phyloP scores from a whole-genome alignment of 2,329 filamentous ascomycete species.

The Eutypa lata region DNA sequence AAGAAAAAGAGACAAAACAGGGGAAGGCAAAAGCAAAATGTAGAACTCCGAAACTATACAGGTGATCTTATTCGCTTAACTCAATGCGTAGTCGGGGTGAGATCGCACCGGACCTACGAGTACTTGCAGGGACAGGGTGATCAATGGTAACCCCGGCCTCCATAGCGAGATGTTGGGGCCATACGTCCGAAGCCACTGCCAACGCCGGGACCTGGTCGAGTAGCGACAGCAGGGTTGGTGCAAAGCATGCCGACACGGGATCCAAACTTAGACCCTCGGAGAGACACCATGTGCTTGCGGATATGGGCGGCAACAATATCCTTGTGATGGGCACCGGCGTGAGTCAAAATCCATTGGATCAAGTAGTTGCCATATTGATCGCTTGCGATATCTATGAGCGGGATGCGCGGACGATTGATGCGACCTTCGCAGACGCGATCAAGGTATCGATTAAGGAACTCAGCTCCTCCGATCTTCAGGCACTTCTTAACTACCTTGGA shows the following conservation, averaged over 20 bases:
- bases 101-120: conserved; percentile 2
- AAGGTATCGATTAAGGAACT: conserved; percentile 90
- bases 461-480: conserved; percentile 87
- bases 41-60: not conserved
- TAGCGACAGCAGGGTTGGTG: conserved; percentile 87
- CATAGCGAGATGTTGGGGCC: conserved; percentile 57
- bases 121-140: conserved; percentile 7
- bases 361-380: conserved; percentile 99
- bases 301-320: conserved; percentile 93
- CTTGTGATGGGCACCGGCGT: conserved; percentile 81
- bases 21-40: conserved; percentile 10
- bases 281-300: conserved; percentile 98
- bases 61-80: not conserved
- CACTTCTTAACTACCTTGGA: conserved; percentile 99
- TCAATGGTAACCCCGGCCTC: conserved; percentile 55
- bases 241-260: conserved; percentile 98
- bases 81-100: not conserved
- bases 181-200: conserved; percentile 63
- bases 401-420: conserved; percentile 87
- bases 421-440: conserved; percentile 91
- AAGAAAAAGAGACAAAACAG: conserved; percentile 18
- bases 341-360: conserved; percentile 93
- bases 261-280: conserved; percentile 96
- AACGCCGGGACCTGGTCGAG: conserved; percentile 80
- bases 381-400: conserved; percentile 94